A percentile compares a stretch with the other conserved stretches of the same genome.
Conservation (phyloP, 768 basidiomycete species). For the Suillus subaureus region DNA sequence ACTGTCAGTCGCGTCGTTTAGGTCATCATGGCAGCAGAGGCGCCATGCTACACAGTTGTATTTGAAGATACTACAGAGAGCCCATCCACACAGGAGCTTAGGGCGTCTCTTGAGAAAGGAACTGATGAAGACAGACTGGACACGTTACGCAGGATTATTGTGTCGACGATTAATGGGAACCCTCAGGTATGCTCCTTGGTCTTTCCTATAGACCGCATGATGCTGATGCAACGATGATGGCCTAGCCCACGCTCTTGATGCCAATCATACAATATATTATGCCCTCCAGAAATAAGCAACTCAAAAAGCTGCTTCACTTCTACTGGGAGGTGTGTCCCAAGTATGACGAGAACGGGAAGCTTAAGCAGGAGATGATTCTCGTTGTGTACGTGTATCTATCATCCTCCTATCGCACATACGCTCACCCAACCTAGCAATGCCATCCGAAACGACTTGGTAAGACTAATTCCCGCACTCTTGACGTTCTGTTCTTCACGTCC, state of each 20-base stretch:
- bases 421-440: slow-evolving; percentile 61
- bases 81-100: neutral
- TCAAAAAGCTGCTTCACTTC: slow-evolving; percentile 93
- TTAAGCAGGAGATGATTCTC: slow-evolving; percentile 99
- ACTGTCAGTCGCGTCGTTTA: neutral
- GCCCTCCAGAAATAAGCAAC: slow-evolving; percentile 90
- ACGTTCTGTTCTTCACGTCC: neutral
- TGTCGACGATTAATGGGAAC: neutral
- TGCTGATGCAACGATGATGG: neutral
- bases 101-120: neutral
- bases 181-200: slow-evolving; percentile 46
- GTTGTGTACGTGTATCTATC: slow-evolving; percentile 74
- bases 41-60: neutral
- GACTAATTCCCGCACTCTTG: neutral
- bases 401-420: slow-evolving; percentile 14
- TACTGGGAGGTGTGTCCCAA: slow-evolving; percentile 99
- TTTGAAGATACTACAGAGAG: neutral
- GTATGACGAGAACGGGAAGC: slow-evolving; percentile 93
- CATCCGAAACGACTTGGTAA: neutral
- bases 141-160: neutral
- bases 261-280: slow-evolving; percentile 1
- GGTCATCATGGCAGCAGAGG: neutral
- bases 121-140: neutral
- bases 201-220: neutral
- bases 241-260: neutral